Evolutionary conservation across 164 flowering plant species (phyloP).

Genomic region (Santalum album): DNA sequence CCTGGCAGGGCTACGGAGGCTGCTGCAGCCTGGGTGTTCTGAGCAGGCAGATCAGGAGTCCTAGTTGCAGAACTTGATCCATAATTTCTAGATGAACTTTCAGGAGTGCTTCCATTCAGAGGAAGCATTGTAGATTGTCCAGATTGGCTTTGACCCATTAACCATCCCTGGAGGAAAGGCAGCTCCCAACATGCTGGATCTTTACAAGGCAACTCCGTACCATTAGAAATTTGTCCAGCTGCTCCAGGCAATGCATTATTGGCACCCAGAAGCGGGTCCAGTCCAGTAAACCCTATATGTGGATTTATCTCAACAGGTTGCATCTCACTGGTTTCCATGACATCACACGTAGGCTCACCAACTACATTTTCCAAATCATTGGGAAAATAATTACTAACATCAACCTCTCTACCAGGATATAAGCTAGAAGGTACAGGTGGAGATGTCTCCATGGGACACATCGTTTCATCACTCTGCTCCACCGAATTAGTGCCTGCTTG

Average conservation of each 20-base stretch:
- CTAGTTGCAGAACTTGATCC: neutral
- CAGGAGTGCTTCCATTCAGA: constrained; percentile 24
- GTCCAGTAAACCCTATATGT: too few species aligned
- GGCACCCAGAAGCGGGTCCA: neutral
- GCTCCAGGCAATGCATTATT: neutral
- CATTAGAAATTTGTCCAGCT: too few species aligned
- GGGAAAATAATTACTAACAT: neutral
- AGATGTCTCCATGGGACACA: constrained; percentile 1
- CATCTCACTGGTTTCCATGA: neutral
- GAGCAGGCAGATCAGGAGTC: neutral
- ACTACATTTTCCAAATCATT: neutral
- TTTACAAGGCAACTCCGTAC: constrained; percentile 29
- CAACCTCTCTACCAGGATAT: too few species aligned
- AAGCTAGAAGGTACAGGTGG: neutral
- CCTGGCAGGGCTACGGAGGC: constrained; percentile 6
- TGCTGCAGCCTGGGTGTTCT: too few species aligned
- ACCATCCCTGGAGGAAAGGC: constrained; percentile 90
- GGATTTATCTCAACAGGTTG: neutral
- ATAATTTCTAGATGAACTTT: constrained; percentile 21
- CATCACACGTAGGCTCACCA: neutral
- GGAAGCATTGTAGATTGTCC: constrained; percentile 30
- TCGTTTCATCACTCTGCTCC: neutral
- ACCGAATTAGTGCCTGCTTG: neutral
- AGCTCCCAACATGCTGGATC: constrained; percentile 74
- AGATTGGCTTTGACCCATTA: constrained; percentile 83